Evolutionary conservation across 2,329 filamentous ascomycete species (phyloP).

Genomic region (Cladobotryum protrusum): DNA sequence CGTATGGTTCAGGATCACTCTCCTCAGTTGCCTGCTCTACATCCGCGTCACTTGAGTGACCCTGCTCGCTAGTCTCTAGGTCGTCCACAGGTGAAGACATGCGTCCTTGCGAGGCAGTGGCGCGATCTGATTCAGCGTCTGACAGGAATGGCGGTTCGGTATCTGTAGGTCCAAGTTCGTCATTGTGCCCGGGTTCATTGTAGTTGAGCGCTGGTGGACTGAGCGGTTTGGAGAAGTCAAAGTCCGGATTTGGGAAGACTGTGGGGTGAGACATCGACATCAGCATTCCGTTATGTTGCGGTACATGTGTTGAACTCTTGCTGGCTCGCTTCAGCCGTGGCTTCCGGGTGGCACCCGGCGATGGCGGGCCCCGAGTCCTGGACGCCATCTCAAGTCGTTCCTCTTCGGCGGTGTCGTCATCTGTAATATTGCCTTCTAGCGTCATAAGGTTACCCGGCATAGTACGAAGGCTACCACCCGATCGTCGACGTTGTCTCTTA

Average conservation of each 20-base stretch:
- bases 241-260: conserved; percentile 15
- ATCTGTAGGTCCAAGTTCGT: conserved; percentile 7
- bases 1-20: conserved; percentile 25
- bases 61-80: conserved; percentile 27
- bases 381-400: conserved; percentile 37
- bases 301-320: conserved; percentile 32
- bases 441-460: conserved; percentile 30
- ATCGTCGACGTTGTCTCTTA: conserved; percentile 41
- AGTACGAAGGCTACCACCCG: conserved; percentile 42
- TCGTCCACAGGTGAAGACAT: conserved; percentile 23
- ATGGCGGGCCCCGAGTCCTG: conserved; percentile 19
- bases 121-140: conserved; percentile 6
- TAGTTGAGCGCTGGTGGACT: conserved; percentile 16
- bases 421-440: conserved; percentile 35
- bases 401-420: conserved; percentile 39
- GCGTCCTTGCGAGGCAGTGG: conserved; percentile 12
- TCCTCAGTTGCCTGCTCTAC: conserved; percentile 27
- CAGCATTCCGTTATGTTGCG: conserved; percentile 14
- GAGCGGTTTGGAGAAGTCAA: conserved; percentile 33
- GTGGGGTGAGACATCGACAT: conserved; percentile 13
- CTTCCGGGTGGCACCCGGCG: conserved; percentile 28
- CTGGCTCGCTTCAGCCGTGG: conserved; percentile 37
- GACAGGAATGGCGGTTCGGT: not conserved
- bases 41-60: conserved; percentile 26
- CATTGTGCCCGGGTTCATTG: not conserved